A percentile compares a stretch with the other conserved stretches of the same genome.
Evolutionary conservation across 2,329 filamentous ascomycete genomes (phyloP).

Genomic region (Cladophialophora psammophila): DNA sequence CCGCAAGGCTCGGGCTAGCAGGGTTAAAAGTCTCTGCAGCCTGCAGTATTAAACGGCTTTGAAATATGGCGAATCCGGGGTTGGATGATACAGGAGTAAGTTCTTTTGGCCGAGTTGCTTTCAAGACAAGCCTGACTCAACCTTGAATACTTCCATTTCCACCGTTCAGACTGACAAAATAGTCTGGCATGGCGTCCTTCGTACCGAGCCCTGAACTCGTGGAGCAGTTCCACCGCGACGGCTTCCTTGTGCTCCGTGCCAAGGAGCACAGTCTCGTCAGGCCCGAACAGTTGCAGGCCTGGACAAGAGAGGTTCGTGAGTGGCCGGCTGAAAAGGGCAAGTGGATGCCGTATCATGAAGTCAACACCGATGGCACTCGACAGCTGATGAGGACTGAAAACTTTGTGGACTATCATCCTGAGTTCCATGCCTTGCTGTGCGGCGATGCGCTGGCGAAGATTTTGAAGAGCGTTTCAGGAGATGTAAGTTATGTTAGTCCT

Average conservation of each 20-base stretch:
- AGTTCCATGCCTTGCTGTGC: constrained; percentile 43
- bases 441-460: constrained; percentile 42
- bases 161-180: background rate
- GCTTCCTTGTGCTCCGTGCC: constrained; percentile 42
- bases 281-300: constrained; percentile 39
- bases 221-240: constrained; percentile 41
- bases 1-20: constrained; percentile 21
- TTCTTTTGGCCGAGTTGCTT: background rate
- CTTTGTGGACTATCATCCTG: constrained; percentile 44
- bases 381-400: constrained; percentile 48
- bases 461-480: constrained; percentile 42
- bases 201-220: constrained; percentile 38
- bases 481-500: constrained; percentile 35
- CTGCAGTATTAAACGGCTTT: constrained; percentile 21
- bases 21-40: background rate
- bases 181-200: constrained; percentile 32
- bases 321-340: constrained; percentile 45
- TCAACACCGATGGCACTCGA: constrained; percentile 44
- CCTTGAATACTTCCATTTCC: background rate
- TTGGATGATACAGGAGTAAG: background rate
- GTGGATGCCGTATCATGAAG: constrained; percentile 47
- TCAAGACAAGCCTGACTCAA: background rate
- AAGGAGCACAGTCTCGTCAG: constrained; percentile 43
- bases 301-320: constrained; percentile 42
- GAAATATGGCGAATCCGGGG: background rate